A percentile compares a stretch with the other conserved stretches of the same genome.
Conservation (phyloP, 2,329 filamentous ascomycete genomes). For the Thielaviopsis punctulata region DNA sequence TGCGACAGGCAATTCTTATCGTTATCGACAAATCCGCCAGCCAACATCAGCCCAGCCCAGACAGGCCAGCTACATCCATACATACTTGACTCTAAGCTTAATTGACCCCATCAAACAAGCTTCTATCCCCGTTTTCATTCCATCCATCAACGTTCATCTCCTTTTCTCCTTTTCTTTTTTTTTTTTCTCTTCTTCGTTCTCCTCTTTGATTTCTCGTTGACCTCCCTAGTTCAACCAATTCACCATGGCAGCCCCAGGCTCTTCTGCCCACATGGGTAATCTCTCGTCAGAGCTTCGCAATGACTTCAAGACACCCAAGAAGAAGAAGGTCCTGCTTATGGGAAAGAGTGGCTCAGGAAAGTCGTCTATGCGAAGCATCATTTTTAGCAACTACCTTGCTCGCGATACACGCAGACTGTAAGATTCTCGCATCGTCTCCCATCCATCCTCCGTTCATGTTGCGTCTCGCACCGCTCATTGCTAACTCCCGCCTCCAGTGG, state of each 20-base stretch:
- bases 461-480: neutral
- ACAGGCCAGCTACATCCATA: no score
- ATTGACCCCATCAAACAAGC: neutral
- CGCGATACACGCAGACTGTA: constrained; percentile 78
- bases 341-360: constrained; percentile 96
- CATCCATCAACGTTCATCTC: neutral
- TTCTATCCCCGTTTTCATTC: no score
- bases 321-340: constrained; percentile 79
- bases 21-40: neutral
- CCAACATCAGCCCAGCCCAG: neutral
- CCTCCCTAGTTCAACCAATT: neutral
- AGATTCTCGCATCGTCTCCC: constrained; percentile 14
- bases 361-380: constrained; percentile 95
- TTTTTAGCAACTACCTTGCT: constrained; percentile 97
- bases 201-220: neutral
- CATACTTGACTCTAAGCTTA: no score
- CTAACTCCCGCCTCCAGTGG: constrained; percentile 30
- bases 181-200: neutral
- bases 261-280: constrained; percentile 8
- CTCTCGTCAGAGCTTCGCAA: constrained; percentile 14
- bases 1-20: neutral
- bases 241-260: constrained; percentile 1
- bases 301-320: constrained; percentile 53
- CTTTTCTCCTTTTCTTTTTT: neutral
- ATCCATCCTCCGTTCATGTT: neutral